A percentile compares a stretch with the other conserved stretches of the same genome.
Conservation (phyloP, 345 rosid genomes). For the Eucalyptus polyanthemos region DNA sequence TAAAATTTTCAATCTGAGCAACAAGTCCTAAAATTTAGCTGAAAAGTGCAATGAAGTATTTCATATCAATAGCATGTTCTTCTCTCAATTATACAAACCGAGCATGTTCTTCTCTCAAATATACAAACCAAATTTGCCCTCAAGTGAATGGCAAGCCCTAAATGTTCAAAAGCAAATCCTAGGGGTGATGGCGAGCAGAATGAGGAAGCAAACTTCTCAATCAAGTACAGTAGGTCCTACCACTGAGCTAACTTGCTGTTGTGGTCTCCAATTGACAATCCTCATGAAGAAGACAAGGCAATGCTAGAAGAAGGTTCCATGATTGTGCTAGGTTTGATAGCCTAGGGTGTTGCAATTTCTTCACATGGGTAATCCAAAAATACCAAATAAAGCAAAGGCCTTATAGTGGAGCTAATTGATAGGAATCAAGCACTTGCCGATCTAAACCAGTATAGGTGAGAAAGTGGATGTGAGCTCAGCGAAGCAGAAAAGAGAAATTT, state of each 20-base stretch:
- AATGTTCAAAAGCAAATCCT: not conserved
- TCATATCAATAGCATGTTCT: not conserved
- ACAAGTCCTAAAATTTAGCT: not conserved
- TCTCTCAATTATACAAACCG: not conserved
- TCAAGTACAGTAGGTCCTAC: not conserved
- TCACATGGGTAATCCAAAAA: not conserved
- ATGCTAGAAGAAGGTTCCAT: not conserved
- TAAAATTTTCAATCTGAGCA: not conserved
- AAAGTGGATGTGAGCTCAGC: not conserved
- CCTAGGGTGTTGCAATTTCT: not conserved
- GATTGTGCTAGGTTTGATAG: not conserved
- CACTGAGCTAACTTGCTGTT: not conserved
- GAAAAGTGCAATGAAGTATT: not conserved
- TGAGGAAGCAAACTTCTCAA: not conserved
- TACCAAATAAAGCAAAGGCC: not conserved
- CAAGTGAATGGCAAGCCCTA: not conserved
- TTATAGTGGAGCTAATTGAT: not conserved
- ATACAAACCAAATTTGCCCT: not conserved
- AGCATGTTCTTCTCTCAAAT: not conserved
- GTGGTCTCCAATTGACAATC: not conserved
- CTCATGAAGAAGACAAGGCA: not conserved
- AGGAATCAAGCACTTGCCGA: not conserved
- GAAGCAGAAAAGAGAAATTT: not conserved
- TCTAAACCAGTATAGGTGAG: not conserved
- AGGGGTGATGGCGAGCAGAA: not conserved